Base-by-base conservation (phyloP, 306 rosid species). In the Cucumis melo region DNA sequence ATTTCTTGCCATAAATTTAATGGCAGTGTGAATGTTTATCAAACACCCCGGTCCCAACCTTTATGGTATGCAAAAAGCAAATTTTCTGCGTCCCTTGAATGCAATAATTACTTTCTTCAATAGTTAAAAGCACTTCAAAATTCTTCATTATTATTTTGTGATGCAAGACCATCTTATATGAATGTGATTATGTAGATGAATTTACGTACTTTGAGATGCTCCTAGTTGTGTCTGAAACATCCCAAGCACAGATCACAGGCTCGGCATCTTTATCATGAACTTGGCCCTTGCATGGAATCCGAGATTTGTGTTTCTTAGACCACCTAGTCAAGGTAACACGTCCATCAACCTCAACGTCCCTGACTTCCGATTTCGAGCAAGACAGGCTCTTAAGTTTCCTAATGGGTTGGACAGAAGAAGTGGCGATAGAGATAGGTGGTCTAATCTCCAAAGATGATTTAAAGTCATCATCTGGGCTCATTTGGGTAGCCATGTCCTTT, bases 401-500 rank as follows among this genome's bases (percentile, higher is more conserved):
- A 62, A 83, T 29, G 27, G 96, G 83, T 77, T 80, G 76, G 84
- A 83, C 62, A 24, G 90, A 82, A 62, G 91, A 88, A 46, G 83
- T 74, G 74, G 90, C 82, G 70, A 90, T 84, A 54, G 96, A 83
- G 84, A 83, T 86, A 74, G 90, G 85, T 54, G 77, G 86, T 65
- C 87, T 84, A 79, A 32, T 81, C 77, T 77, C 78, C 29, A 96
- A 91, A 80, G 97, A 90, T 64, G 99, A 90, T 72, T 84, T 87
- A 57, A 84, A 54, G 80, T 94, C 88, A 19, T 82, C 86, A 74
- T 84, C 96, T 13, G 99, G 99, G 89, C 97, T 92, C 99, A 94
- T 92, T 83, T 94, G 99, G 73, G 99, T 94, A 14, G 99, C 95
- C 99, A 94, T 94, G 83, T 94, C 99, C 87, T 95, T 88, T 85